Evolutionary conservation across 768 basidiomycete genomes (phyloP).

Genomic region (Leccinum pellstonianum): DNA sequence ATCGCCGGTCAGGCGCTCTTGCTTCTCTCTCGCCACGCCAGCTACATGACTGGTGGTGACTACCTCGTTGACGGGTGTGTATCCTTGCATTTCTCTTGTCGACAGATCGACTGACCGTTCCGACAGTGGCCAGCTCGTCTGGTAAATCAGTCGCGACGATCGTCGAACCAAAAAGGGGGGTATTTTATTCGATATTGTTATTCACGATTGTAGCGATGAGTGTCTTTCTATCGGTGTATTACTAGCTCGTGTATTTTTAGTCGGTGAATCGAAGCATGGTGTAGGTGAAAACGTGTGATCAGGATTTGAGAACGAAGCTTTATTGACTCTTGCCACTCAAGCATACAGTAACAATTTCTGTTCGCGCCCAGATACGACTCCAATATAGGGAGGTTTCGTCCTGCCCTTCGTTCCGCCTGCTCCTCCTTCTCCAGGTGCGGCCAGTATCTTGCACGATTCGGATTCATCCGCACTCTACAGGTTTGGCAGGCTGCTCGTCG

Average conservation of each 20-base stretch:
- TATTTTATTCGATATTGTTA: not conserved
- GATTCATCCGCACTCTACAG: too few relatives aligned
- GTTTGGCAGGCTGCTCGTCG: too few relatives aligned
- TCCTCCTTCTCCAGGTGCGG: too few relatives aligned
- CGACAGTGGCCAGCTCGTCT: slow-evolving; percentile 30
- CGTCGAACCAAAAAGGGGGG: not conserved
- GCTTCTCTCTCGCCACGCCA: slow-evolving; percentile 49
- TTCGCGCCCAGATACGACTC: too few relatives aligned
- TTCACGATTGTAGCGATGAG: not conserved
- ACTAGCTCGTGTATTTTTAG: not conserved
- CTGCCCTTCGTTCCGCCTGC: too few relatives aligned
- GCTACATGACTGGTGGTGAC: slow-evolving; percentile 60
- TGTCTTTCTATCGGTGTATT: not conserved
- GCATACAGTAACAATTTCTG: too few relatives aligned
- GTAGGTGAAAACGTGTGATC: not conserved
- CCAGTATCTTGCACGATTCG: too few relatives aligned
- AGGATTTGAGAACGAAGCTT: too few relatives aligned
- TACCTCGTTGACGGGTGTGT: slow-evolving; percentile 57
- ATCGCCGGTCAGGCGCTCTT: slow-evolving; percentile 55
- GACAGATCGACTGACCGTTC: not conserved
- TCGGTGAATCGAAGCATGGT: not conserved
- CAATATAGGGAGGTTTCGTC: too few relatives aligned
- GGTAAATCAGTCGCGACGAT: slow-evolving; percentile 18
- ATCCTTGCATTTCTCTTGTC: not conserved
- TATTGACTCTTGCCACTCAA: too few relatives aligned